Percentiles rank a stretch among this genome's conserved stretches.
These are phyloP conservation scores for Macadamia tetraphylla DNA, from an alignment of 164 flowering plant species.

Conservation along the genomic window DNA sequence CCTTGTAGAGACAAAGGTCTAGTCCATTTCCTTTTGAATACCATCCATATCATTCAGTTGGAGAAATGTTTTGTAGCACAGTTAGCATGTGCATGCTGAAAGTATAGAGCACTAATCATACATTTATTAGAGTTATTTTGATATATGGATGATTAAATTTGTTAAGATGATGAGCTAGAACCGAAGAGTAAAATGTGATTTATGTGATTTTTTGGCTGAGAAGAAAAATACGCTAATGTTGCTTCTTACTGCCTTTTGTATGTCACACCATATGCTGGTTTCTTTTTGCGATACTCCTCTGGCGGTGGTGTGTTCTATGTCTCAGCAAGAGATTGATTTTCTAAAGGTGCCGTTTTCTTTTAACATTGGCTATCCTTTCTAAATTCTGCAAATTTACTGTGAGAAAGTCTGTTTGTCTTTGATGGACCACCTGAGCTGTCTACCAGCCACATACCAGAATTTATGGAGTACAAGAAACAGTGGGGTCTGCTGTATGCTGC, in stretches of 20 bases:
- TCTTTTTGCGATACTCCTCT: conserved; percentile 15
- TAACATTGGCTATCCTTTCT: background rate
- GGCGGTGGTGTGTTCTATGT: conserved; percentile 19
- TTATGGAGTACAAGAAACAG: background rate
- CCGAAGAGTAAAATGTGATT: no score
- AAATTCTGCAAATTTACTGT: background rate
- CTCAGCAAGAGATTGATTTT: conserved; percentile 97
- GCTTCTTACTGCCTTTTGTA: background rate
- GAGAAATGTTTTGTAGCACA: no score
- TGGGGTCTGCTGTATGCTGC: background rate
- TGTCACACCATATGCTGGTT: conserved; percentile 23
- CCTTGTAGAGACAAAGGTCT: no score
- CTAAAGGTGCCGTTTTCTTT: conserved; percentile 59
- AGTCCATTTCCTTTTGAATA: no score
- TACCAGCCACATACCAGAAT: background rate
- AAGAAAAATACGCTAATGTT: background rate
- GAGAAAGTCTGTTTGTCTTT: background rate
- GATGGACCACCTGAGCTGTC: background rate
- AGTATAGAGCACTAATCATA: no score
- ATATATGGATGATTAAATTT: no score
- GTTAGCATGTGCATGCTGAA: no score
- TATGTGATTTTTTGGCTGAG: no score
- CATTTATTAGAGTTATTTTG: no score
- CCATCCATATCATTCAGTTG: no score
- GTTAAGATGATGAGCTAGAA: no score